A percentile compares a stretch with the other conserved stretches of the same genome.
These are phyloP conservation scores for Didymella glomerata DNA, from an alignment of 2,329 filamentous ascomycete species.

Conservation along the genomic window DNA sequence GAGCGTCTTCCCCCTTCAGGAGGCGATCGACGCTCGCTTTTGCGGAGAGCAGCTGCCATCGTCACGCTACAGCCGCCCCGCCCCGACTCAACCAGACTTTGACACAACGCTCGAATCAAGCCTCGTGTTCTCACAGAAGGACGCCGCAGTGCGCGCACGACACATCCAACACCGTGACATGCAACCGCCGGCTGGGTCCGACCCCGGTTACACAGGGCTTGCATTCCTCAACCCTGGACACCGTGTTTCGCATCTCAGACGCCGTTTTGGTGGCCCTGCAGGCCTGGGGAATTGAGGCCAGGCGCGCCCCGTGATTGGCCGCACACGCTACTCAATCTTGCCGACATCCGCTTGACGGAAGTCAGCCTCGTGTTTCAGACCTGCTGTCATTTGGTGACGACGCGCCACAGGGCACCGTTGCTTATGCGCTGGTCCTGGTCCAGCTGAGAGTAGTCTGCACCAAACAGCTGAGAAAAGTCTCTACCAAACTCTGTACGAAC, in stretches of 20 bases:
- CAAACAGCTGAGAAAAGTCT: constrained; percentile 9
- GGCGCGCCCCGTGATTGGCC: constrained; percentile 7
- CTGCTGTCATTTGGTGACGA: constrained; percentile 12
- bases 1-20: constrained; percentile 16
- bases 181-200: constrained; percentile 3
- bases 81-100: constrained; percentile 10
- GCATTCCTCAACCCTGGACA: constrained; percentile 11
- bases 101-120: constrained; percentile 8
- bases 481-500: constrained; percentile 12
- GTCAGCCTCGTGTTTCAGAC: constrained; percentile 20
- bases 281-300: constrained; percentile 16
- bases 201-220: constrained; percentile 5
- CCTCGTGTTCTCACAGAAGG: neutral
- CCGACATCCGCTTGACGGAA: constrained; percentile 12
- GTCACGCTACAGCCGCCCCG: constrained; percentile 18
- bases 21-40: constrained; percentile 22
- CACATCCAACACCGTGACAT: constrained; percentile 14
- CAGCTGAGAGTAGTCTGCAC: constrained; percentile 5
- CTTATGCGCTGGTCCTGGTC: constrained; percentile 8
- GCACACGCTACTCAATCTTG: neutral
- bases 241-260: constrained; percentile 17
- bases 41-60: constrained; percentile 20
- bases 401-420: constrained; percentile 10
- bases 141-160: constrained; percentile 1
- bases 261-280: constrained; percentile 16